Conservation (phyloP, 2,329 filamentous ascomycete species). For the Colletotrichum gloeosporioides region DNA sequence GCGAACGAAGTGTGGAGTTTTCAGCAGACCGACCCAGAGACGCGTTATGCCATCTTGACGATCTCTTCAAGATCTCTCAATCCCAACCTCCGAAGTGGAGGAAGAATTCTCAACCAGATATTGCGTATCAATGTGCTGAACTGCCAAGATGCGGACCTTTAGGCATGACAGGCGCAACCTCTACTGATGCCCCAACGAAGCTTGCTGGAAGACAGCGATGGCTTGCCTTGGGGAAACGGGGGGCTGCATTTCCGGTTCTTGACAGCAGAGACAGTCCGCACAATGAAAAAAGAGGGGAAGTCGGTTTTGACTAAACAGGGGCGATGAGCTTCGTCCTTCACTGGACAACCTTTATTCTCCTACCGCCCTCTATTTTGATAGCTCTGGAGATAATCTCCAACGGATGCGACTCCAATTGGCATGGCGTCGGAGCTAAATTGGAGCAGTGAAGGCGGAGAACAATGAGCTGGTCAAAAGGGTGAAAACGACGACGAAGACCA, state of each 20-base stretch:
- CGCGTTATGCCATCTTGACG: neutral
- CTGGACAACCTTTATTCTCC: neutral
- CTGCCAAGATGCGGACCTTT: neutral
- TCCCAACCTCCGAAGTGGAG: neutral
- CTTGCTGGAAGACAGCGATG: neutral
- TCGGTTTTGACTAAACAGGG: neutral
- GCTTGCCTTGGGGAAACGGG: slow-evolving; percentile 2
- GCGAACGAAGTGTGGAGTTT: neutral
- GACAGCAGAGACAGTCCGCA: neutral
- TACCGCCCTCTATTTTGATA: neutral
- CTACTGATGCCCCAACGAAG: neutral
- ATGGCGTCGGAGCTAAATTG: neutral
- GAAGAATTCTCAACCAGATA: neutral
- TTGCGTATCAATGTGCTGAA: neutral
- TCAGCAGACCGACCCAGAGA: neutral
- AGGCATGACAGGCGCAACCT: neutral
- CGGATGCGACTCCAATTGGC: neutral
- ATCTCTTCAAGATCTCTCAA: neutral
- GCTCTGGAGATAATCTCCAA: neutral
- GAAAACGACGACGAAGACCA: neutral
- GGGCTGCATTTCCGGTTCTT: neutral
- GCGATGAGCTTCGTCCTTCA: neutral
- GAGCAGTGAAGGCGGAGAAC: neutral
- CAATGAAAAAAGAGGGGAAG: neutral
- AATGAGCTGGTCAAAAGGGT: neutral